Conservation (phyloP, 1,284 basidiomycete genomes). For the Cutaneotrichosporon curvatum region DNA sequence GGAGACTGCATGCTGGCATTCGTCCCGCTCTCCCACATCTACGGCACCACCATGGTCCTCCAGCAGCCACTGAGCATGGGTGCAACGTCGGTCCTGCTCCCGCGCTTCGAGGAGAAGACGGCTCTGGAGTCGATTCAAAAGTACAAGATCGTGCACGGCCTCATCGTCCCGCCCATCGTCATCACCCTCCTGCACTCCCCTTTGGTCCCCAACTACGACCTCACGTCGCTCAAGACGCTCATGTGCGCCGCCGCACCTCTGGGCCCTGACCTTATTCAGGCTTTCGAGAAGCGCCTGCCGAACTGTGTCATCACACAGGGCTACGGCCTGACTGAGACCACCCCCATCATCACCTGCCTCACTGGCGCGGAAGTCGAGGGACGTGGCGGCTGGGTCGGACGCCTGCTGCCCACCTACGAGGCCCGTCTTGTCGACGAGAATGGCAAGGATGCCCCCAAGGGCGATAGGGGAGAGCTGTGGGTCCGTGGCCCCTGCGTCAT, state of each 20-base stretch:
- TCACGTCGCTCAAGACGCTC: conserved; percentile 58
- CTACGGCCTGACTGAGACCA: conserved; percentile 49
- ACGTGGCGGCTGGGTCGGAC: conserved; percentile 60
- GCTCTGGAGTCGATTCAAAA: conserved; percentile 64
- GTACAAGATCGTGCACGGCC: conserved; percentile 57
- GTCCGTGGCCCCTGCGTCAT: conserved; percentile 68
- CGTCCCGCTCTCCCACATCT: conserved; percentile 15
- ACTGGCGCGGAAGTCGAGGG: conserved; percentile 29
- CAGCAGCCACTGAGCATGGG: conserved; percentile 58
- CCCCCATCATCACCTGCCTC: conserved; percentile 34
- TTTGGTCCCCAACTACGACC: conserved; percentile 62
- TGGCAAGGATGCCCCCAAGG: conserved; percentile 48
- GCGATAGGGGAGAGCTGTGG: conserved; percentile 70
- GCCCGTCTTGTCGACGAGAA: conserved; percentile 57
- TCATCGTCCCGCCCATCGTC: conserved; percentile 79
- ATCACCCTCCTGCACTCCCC: conserved; percentile 50
- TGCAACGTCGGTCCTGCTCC: conserved; percentile 59
- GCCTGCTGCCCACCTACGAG: conserved; percentile 68
- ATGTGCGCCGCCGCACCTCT: conserved; percentile 79
- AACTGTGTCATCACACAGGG: conserved; percentile 37
- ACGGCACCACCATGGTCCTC: conserved; percentile 45
- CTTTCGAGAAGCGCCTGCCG: conserved; percentile 24
- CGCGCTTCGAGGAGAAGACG: conserved; percentile 53
- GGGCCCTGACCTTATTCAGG: conserved; percentile 45
- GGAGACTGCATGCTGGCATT: conserved; percentile 13